Evolutionary conservation across 2,329 filamentous ascomycete genomes (phyloP).

Genomic region (Microsporum canis): DNA sequence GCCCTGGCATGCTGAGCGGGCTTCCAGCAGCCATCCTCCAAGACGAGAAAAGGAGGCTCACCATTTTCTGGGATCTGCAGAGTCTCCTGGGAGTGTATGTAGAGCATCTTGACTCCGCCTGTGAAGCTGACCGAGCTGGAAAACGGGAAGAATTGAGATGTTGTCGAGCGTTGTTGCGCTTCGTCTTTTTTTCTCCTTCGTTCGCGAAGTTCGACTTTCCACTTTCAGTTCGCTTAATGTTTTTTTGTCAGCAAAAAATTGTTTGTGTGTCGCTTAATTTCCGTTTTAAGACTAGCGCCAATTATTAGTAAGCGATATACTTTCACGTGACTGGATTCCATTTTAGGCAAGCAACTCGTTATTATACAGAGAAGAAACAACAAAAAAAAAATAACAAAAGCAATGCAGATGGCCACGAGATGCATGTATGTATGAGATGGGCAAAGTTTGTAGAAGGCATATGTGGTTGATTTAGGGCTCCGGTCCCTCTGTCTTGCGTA

Average conservation of each 20-base stretch:
- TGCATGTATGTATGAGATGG: no score
- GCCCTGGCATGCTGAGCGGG: neutral
- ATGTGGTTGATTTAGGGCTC: neutral
- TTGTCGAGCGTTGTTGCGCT: slow-evolving; percentile 19
- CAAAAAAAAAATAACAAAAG: no score
- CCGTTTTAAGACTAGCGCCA: neutral
- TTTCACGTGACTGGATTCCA: neutral
- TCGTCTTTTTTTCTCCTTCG: neutral
- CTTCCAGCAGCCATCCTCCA: neutral
- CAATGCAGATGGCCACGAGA: no score
- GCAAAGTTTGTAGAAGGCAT: neutral
- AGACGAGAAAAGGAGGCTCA: slow-evolving; percentile 45
- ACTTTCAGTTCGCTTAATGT: slow-evolving; percentile 31
- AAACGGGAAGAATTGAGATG: slow-evolving; percentile 14
- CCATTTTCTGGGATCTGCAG: slow-evolving; percentile 93
- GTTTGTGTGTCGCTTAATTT: neutral
- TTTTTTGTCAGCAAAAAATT: slow-evolving; percentile 8
- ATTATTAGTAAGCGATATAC: neutral
- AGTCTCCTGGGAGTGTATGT: slow-evolving; percentile 97
- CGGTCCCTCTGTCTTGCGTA: slow-evolving; percentile 12
- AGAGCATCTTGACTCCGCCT: slow-evolving; percentile 77
- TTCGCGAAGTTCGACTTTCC: neutral
- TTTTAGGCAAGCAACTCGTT: neutral
- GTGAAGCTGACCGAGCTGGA: slow-evolving; percentile 30
- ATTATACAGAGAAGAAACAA: no score